phyloP scores from a whole-genome alignment of 768 basidiomycete genomes.

The Dacryopinax primogenitus region DNA sequence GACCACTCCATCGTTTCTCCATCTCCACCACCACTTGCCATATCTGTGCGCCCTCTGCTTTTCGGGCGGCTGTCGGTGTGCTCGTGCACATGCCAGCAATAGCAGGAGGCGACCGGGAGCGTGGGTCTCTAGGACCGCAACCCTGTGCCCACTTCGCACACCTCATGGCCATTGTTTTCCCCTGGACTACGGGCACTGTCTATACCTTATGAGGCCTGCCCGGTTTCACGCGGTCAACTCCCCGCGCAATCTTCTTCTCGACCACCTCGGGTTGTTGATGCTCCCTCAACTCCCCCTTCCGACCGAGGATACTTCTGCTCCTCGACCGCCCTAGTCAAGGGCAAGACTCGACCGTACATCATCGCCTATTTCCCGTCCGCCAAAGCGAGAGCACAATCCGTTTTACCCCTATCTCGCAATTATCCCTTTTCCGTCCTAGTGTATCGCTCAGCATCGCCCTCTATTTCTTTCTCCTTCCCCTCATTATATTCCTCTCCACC shows the following conservation, averaged over 20 bases:
- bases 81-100: neutral
- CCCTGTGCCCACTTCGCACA: neutral
- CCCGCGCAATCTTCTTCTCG: neutral
- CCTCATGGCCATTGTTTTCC: neutral
- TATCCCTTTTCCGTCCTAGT: neutral
- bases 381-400: neutral
- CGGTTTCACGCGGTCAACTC: neutral
- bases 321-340: neutral
- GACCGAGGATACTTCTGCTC: neutral
- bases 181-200: neutral
- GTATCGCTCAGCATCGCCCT: neutral
- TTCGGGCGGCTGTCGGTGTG: neutral
- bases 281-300: too few species aligned
- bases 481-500: neutral
- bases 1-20: neutral
- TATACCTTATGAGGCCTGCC: neutral
- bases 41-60: neutral
- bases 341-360: neutral
- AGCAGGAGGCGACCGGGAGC: neutral
- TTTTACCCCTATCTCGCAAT: slow-evolving; percentile 1
- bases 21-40: neutral
- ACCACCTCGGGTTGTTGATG: neutral
- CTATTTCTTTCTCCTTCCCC: neutral
- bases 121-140: neutral
- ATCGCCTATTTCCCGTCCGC: neutral